phyloP scores from a whole-genome alignment of 768 basidiomycete genomes.

The Asterophora parasitica region DNA sequence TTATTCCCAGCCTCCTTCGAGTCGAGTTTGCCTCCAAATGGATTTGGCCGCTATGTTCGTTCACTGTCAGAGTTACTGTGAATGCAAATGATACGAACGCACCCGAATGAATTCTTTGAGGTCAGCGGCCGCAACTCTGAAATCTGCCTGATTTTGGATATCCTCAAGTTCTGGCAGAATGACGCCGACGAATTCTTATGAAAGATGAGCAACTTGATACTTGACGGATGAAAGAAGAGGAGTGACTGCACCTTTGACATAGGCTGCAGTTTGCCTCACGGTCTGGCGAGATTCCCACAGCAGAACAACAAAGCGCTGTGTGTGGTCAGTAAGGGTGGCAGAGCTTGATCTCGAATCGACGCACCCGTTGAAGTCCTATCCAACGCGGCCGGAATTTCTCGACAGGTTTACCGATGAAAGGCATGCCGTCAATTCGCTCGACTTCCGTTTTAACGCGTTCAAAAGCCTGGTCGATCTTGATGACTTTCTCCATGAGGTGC shows the following conservation, averaged over 20 bases:
- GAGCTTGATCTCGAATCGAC: not conserved
- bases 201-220: not conserved
- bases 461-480: conserved; percentile 13
- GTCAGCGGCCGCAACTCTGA: conserved; percentile 3
- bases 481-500: conserved; percentile 6
- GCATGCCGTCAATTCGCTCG: not conserved
- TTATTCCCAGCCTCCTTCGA: not conserved
- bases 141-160: not conserved
- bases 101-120: conserved; percentile 11
- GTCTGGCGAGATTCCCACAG: conserved; percentile 8
- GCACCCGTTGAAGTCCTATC: conserved; percentile 6
- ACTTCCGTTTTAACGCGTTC: conserved; percentile 11
- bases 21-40: conserved; percentile 1
- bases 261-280: conserved; percentile 4
- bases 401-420: conserved; percentile 7
- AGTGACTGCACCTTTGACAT: conserved; percentile 5
- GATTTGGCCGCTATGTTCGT: conserved; percentile 6
- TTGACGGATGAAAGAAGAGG: not conserved
- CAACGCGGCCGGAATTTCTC: conserved; percentile 9
- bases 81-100: not conserved
- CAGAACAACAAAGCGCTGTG: conserved; percentile 7
- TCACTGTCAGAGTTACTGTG: not conserved
- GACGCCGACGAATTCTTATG: not conserved
- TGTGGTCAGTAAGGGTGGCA: not conserved
- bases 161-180: conserved; percentile 6